These are phyloP conservation scores for Termitomyces sp. DNA, from an alignment of 768 basidiomycete genomes.

Conservation along the genomic window DNA sequence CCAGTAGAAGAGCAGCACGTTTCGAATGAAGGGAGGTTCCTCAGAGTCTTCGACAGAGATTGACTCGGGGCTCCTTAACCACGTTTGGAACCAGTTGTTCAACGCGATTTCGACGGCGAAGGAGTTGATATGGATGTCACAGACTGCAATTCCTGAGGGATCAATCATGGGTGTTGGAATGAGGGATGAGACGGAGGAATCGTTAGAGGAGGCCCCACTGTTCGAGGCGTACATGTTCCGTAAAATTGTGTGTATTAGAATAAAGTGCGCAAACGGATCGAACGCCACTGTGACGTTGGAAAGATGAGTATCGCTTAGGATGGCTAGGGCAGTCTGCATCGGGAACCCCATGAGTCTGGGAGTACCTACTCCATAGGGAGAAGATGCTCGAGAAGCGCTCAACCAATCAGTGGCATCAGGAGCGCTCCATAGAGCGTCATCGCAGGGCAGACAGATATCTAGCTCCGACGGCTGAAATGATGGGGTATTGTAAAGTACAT, in stretches of 20 bases:
- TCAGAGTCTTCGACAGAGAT: conserved; percentile 20
- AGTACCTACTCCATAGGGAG: conserved; percentile 26
- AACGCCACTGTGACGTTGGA: conserved; percentile 23
- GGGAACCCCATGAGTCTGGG: conserved; percentile 30
- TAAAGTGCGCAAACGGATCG: conserved; percentile 39
- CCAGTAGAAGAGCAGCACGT: conserved; percentile 60
- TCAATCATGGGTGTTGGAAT: not conserved
- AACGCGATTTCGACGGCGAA: conserved; percentile 43
- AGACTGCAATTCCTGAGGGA: too few relatives aligned
- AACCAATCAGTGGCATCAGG: conserved; percentile 45
- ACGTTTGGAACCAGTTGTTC: conserved; percentile 57
- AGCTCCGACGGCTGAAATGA: conserved; percentile 44
- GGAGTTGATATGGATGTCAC: not conserved
- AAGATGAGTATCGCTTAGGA: conserved; percentile 28
- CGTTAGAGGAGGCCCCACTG: conserved; percentile 10
- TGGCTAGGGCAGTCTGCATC: conserved; percentile 31
- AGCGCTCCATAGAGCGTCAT: conserved; percentile 51
- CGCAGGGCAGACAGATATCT: conserved; percentile 49
- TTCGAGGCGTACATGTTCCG: conserved; percentile 31
- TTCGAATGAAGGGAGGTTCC: conserved; percentile 33
- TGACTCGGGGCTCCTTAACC: conserved; percentile 37
- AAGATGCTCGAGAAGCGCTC: conserved; percentile 28
- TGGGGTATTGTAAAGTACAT: conserved; percentile 49
- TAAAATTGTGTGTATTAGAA: conserved; percentile 42
- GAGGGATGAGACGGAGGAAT: not conserved